Conservation (phyloP, 306 rosid genomes). For the Gillenia trifoliata region DNA sequence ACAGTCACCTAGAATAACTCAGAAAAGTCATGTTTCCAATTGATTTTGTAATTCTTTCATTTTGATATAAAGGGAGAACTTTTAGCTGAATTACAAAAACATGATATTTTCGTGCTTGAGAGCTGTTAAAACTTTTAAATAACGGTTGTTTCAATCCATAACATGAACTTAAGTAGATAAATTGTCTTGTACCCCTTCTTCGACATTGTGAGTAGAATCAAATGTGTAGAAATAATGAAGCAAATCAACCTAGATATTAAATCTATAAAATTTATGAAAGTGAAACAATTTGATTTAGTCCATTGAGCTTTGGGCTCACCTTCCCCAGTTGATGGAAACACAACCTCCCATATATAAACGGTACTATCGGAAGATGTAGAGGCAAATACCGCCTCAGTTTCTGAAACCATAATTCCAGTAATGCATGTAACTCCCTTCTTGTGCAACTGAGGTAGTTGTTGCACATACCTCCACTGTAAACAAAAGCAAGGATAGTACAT, state of each 20-base stretch:
- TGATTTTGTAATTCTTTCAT: neutral
- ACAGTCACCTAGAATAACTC: conserved; percentile 61
- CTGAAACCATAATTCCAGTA: conserved; percentile 69
- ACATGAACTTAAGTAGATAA: neutral
- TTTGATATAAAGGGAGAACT: neutral
- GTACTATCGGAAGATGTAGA: conserved; percentile 84
- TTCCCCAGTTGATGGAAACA: conserved; percentile 42
- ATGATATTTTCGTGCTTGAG: neutral
- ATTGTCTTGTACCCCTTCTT: neutral
- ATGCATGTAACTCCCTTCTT: conserved; percentile 94
- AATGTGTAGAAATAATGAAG: neutral
- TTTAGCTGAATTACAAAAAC: neutral
- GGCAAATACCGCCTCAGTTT: conserved; percentile 67
- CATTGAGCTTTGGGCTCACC: conserved; percentile 39
- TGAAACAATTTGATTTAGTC: neutral
- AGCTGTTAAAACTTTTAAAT: neutral
- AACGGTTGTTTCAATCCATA: neutral
- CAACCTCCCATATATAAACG: conserved; percentile 61
- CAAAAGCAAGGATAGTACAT: neutral
- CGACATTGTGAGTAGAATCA: neutral
- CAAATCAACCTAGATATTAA: neutral
- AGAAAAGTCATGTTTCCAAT: neutral
- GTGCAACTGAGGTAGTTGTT: conserved; percentile 68
- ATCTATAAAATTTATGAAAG: neutral
- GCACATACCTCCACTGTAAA: conserved; percentile 72